Evolutionary conservation across 208 protist species (phyloP).

Genomic region (Leishmania arabica): DNA sequence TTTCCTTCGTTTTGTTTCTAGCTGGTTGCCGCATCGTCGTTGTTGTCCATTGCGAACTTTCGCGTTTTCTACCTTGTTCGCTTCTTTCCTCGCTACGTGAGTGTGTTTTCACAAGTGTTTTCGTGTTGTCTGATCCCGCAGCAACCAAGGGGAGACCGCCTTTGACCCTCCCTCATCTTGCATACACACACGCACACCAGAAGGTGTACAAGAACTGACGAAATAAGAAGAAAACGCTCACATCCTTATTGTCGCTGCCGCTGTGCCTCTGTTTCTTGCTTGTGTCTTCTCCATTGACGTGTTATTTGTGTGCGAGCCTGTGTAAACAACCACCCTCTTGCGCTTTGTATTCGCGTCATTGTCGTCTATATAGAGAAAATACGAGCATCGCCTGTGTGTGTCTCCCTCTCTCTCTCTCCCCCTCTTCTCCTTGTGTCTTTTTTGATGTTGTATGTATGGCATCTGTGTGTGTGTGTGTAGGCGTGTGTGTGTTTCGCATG

Average conservation of each 20-base stretch:
- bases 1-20: background rate
- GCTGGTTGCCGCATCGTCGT: background rate
- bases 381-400: background rate
- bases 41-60: background rate
- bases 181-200: no score
- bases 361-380: background rate
- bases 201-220: no score
- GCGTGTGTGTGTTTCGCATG: background rate
- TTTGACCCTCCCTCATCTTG: background rate
- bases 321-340: background rate
- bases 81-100: background rate
- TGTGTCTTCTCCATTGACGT: background rate
- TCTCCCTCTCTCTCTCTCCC: background rate
- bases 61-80: background rate
- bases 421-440: background rate
- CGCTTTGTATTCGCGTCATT: background rate
- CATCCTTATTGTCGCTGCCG: background rate
- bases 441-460: background rate
- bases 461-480: slow-evolving; percentile 3
- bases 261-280: background rate
- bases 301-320: background rate
- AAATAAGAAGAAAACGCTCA: no score
- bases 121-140: background rate
- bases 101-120: background rate
- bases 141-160: background rate